phyloP scores from a whole-genome alignment of 2,329 filamentous ascomycete genomes.

The Ophiostoma himal-ulmi region DNA sequence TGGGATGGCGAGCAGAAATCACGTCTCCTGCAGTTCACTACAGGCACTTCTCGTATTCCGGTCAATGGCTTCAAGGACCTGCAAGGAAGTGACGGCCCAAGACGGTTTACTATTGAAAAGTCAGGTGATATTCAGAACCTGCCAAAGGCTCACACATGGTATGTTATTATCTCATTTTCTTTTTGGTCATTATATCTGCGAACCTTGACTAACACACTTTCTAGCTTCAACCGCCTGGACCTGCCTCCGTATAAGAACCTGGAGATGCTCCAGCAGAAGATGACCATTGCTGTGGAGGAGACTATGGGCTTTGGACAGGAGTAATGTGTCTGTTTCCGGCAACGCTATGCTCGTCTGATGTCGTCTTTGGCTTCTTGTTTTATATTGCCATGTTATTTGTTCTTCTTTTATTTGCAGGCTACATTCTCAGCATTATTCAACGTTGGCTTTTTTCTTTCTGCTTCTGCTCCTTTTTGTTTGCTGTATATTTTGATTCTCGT shows the following conservation, averaged over 20 bases:
- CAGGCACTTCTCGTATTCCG: constrained; percentile 92
- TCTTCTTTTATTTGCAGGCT: neutral
- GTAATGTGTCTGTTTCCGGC: constrained; percentile 43
- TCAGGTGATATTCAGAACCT: constrained; percentile 84
- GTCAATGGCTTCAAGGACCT: constrained; percentile 99
- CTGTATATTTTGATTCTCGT: neutral
- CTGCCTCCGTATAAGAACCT: constrained; percentile 86
- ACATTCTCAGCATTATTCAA: constrained; percentile 6
- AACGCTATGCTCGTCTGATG: neutral
- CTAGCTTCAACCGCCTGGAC: constrained; percentile 93
- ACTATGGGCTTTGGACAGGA: constrained; percentile 99
- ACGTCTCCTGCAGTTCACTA: constrained; percentile 90
- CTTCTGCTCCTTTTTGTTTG: neutral
- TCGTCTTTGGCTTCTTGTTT: constrained; percentile 6
- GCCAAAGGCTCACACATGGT: constrained; percentile 98
- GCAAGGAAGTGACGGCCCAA: constrained; percentile 90
- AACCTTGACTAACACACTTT: constrained; percentile 28
- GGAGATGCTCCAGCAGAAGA: constrained; percentile 78
- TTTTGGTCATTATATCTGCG: neutral
- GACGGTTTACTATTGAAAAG: constrained; percentile 97
- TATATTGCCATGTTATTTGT: neutral
- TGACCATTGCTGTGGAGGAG: constrained; percentile 96
- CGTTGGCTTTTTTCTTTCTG: constrained; percentile 9
- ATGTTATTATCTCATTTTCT: constrained; percentile 38
- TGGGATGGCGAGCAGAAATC: constrained; percentile 99